A percentile compares a stretch with the other conserved stretches of the same genome.
Conservation (phyloP, 345 rosid species). For the Pistacia integerrima region DNA sequence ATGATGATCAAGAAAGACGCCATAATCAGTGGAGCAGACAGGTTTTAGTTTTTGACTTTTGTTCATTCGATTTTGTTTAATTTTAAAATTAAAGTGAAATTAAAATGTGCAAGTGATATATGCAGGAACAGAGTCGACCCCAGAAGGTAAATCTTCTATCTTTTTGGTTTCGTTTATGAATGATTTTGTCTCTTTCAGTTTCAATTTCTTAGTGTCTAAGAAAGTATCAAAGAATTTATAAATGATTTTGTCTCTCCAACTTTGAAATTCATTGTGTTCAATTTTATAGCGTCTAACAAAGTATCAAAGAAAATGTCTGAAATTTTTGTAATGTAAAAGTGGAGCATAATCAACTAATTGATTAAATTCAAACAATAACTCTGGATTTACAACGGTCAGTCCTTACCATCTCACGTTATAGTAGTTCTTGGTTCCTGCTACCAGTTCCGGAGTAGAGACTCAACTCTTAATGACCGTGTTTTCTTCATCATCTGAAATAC, state of each 20-base stretch:
- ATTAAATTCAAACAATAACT: no score
- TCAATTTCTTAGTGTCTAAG: not conserved
- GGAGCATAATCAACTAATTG: not conserved
- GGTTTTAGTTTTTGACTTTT: slow-evolving; percentile 22
- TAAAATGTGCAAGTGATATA: slow-evolving; percentile 8
- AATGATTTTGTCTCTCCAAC: no score
- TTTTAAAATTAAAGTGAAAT: not conserved
- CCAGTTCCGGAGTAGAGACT: no score
- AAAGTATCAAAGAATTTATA: not conserved
- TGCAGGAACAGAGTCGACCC: slow-evolving; percentile 37
- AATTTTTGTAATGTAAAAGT: not conserved
- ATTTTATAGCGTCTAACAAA: not conserved
- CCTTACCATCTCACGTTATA: no score
- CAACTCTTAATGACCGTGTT: not conserved
- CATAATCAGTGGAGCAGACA: slow-evolving; percentile 29
- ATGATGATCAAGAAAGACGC: slow-evolving; percentile 18
- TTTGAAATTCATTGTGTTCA: not conserved
- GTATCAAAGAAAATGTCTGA: not conserved
- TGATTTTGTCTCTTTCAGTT: not conserved
- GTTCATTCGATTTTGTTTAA: not conserved
- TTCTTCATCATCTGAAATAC: slow-evolving; percentile 8
- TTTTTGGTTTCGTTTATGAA: not conserved
- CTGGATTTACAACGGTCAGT: no score
- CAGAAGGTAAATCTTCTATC: slow-evolving; percentile 34
- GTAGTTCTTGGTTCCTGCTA: no score